Evolutionary conservation across 805 yeast genomes (phyloP).

Genomic region (Saccharomyces mikatae): DNA sequence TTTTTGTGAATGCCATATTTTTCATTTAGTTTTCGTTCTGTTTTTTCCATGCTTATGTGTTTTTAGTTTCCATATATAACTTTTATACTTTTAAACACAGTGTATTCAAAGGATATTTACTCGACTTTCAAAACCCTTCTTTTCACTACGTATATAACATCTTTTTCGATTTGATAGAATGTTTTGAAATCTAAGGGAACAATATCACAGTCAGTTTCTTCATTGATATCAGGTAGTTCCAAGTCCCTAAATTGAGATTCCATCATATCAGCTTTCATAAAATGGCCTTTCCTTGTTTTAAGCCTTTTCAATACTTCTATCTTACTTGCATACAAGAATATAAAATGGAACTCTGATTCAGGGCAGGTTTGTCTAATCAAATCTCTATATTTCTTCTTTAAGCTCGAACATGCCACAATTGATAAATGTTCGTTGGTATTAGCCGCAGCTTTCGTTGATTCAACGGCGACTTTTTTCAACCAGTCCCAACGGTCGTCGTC

Average conservation of each 20-base stretch:
- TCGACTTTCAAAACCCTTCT: background rate
- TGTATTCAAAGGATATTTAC: background rate
- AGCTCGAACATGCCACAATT: slow-evolving; percentile 77
- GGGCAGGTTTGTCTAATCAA: slow-evolving; percentile 36
- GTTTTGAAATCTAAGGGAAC: slow-evolving; percentile 26
- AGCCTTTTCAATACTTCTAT: slow-evolving; percentile 59
- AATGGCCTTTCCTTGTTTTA: slow-evolving; percentile 61
- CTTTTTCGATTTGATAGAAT: slow-evolving; percentile 17
- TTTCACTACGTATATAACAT: slow-evolving; percentile 3
- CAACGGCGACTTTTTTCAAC: slow-evolving; percentile 48
- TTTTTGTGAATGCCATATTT: background rate
- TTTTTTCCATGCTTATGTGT: background rate
- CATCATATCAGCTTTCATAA: slow-evolving; percentile 82
- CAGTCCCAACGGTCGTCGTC: slow-evolving; percentile 94
- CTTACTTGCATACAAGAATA: slow-evolving; percentile 59
- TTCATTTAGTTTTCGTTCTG: background rate
- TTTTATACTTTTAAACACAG: too few relatives aligned
- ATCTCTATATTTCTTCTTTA: slow-evolving; percentile 68
- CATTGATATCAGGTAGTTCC: slow-evolving; percentile 53
- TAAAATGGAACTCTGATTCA: slow-evolving; percentile 42
- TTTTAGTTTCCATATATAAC: background rate
- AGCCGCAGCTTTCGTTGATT: slow-evolving; percentile 35
- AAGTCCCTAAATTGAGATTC: slow-evolving; percentile 66
- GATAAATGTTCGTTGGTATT: slow-evolving; percentile 23
- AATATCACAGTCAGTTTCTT: slow-evolving; percentile 26